These are phyloP conservation scores for Sporormia fimetaria DNA, from an alignment of 495 filamentous ascomycete species.

Conservation along the genomic window DNA sequence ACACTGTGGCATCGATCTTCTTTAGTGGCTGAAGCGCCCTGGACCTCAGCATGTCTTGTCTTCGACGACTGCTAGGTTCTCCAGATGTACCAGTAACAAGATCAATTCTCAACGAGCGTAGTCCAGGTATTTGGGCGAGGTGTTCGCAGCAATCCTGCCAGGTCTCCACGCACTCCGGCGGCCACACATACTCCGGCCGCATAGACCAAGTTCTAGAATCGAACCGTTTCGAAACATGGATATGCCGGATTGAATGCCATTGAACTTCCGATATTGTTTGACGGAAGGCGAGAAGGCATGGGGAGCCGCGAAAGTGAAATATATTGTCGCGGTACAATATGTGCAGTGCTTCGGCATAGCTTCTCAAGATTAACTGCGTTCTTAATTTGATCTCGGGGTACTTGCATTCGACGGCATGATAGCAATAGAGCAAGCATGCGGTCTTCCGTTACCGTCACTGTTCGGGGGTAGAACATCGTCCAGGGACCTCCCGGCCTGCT, in stretches of 20 bases:
- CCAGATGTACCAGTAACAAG: no score
- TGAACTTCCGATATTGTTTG: neutral
- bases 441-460: neutral
- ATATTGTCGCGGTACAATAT: slow-evolving; percentile 2
- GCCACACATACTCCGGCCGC: neutral
- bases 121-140: neutral
- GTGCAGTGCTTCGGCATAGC: slow-evolving; percentile 1
- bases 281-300: neutral
- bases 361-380: neutral
- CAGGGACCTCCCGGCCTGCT: neutral
- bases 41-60: neutral
- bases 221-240: neutral
- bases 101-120: slow-evolving; percentile 1
- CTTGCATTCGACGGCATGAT: neutral
- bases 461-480: neutral
- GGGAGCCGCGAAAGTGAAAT: slow-evolving; percentile 2
- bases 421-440: neutral
- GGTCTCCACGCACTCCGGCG: neutral
- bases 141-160: slow-evolving; percentile 1
- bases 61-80: neutral
- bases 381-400: no score
- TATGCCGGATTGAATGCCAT: neutral
- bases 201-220: no score
- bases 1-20: neutral
- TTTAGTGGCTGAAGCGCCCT: neutral